Conservation (phyloP, 495 filamentous ascomycete species). For the Xylaria scruposa region DNA sequence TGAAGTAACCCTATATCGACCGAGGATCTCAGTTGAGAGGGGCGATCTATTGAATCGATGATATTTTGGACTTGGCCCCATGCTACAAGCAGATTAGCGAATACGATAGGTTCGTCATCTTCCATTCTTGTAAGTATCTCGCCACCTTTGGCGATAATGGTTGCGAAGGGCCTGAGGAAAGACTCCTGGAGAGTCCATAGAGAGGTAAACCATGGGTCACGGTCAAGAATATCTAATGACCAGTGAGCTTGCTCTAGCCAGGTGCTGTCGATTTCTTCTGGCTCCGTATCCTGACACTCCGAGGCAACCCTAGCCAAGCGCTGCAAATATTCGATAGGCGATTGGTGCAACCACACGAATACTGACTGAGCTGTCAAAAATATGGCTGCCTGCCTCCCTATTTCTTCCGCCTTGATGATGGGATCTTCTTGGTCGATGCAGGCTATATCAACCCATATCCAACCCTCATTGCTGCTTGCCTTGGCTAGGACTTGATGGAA, state of each 20-base stretch:
- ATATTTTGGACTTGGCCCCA: not conserved
- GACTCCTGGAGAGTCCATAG: not conserved
- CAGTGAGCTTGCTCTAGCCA: not conserved
- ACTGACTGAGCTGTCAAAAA: not conserved
- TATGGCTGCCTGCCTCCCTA: conserved; percentile 3
- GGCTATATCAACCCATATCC: not conserved
- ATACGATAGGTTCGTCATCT: not conserved
- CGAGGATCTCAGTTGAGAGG: not conserved
- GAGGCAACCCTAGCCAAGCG: not conserved
- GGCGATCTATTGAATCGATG: not conserved
- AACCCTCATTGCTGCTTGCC: not conserved
- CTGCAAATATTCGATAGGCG: not conserved
- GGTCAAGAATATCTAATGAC: not conserved
- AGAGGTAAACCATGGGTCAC: not conserved
- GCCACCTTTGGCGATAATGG: not conserved
- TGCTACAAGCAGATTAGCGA: not conserved
- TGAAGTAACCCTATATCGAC: not conserved
- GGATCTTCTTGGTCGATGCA: not conserved
- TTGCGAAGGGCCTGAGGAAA: not conserved
- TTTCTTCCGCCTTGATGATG: not conserved
- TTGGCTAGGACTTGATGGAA: not conserved
- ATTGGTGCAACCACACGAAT: not conserved
- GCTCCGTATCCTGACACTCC: not conserved
- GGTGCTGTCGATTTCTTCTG: not conserved
- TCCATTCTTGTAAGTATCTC: not conserved